Base-by-base conservation (phyloP, 139 green algal genomes). In the Chlorella vulgaris region DNA sequence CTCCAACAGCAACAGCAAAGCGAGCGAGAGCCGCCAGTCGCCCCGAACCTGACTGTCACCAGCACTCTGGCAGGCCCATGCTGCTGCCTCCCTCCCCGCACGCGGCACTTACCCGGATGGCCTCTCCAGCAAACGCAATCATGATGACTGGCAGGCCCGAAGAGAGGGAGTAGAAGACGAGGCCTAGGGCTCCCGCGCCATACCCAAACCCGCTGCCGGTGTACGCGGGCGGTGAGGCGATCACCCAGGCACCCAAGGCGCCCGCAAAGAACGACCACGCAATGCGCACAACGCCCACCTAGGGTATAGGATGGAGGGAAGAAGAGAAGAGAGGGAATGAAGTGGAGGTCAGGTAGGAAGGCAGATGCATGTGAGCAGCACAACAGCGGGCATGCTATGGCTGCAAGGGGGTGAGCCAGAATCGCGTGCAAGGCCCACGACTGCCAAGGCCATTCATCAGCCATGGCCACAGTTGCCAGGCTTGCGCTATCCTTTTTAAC, bases 211-310 rank as follows among this genome's bases (percentile, higher is more conserved):
- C 53, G 19, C 35, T 68, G 69, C 69, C 53, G 58, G 90, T 78
- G 83, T 92, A 87, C 65, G 81, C 77, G 28, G 89, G 58, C 10
- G 86, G 83, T 28, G 65, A 78, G 22, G 88, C 81, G 36, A 97
- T 90, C 29, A 90, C 90, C 93, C 93, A 97, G 21, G 93, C 91
- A 21, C 93, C 93, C 15, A 95, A 84, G 15, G 88, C 87, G 18
- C 84, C 86, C 0, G 90, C 89, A 73, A 91, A 96, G 86, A 96
- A 96, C 10, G 76, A 88, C 89, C 89, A 96, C 15, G 55, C 90
- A 35, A 96, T 90, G 33, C 82, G 68, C 67, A 84, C 85, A 1
- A 65, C 74, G 7, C 62, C 36, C 18, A 88, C 71, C 74, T 80
- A n/a, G 71, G 50, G 21, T 19, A 50, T 3, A n/a, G 18, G 2